Evolutionary conservation across 306 rosid genomes (phyloP).

Genomic region (Oxytropis ochrocephala): DNA sequence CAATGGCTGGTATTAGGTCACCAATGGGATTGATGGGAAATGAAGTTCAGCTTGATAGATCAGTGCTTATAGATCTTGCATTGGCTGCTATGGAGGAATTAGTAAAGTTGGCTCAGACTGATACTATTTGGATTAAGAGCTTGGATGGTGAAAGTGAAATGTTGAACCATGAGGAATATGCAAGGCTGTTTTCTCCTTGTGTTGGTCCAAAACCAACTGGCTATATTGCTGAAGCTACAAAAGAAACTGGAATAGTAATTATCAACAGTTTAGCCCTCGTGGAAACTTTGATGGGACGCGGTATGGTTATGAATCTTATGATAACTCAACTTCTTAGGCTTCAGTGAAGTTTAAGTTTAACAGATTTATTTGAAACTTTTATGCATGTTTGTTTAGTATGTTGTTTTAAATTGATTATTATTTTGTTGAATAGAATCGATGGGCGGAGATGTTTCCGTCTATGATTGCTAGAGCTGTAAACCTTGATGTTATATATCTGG

Average conservation of each 20-base stretch:
- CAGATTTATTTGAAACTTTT: not conserved
- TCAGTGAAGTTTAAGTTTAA: not conserved
- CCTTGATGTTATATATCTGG: conserved; percentile 51
- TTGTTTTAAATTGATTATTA: conserved; percentile 15
- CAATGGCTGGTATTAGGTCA: conserved; percentile 37
- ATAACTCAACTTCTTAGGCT: not conserved
- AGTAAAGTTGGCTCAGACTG: conserved; percentile 64
- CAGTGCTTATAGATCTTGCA: conserved; percentile 65
- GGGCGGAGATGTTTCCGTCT: conserved; percentile 78
- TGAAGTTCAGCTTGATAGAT: conserved; percentile 48
- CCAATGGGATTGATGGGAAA: conserved; percentile 41
- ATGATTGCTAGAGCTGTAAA: conserved; percentile 62
- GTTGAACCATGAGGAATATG: conserved; percentile 64
- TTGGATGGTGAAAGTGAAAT: conserved; percentile 52
- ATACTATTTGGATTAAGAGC: conserved; percentile 71
- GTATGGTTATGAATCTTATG: conserved; percentile 64
- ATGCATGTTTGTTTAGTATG: not conserved
- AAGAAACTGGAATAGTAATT: conserved; percentile 54
- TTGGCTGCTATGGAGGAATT: conserved; percentile 82
- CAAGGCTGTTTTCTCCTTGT: conserved; percentile 52
- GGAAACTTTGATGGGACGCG: conserved; percentile 83
- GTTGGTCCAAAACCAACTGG: conserved; percentile 43
- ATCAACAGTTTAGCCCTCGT: conserved; percentile 66
- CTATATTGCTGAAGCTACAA: conserved; percentile 67
- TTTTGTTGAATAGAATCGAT: conserved; percentile 52